phyloP scores from a whole-genome alignment of 2,329 filamentous ascomycete species.

The Exophiala oligosperma region DNA sequence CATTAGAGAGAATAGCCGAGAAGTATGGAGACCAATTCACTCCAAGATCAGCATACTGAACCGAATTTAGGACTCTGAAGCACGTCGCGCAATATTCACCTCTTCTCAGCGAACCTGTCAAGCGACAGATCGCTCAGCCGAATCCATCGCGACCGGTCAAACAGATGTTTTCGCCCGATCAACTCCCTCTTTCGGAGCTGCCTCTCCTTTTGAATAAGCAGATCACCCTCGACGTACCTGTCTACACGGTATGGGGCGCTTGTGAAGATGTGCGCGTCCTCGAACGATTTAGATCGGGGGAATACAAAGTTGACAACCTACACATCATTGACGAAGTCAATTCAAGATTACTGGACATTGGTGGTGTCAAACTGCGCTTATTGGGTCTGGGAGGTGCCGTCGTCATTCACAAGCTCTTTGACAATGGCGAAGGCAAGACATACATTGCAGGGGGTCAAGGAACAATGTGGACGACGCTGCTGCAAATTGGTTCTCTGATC shows the following conservation, averaged over 20 bases:
- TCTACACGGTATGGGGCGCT: slow-evolving; percentile 98
- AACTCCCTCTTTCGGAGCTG: slow-evolving; percentile 90
- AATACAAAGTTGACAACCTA: slow-evolving; percentile 96
- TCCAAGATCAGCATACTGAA: slow-evolving; percentile 12
- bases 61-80: slow-evolving; percentile 74
- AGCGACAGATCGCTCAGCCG: slow-evolving; percentile 65
- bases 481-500: slow-evolving; percentile 97
- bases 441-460: slow-evolving; percentile 98
- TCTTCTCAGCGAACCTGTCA: slow-evolving; percentile 75
- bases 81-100: slow-evolving; percentile 99
- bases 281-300: slow-evolving; percentile 94
- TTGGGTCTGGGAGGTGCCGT: slow-evolving; percentile 93
- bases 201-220: slow-evolving; percentile 84
- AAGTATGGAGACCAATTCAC: slow-evolving; percentile 66
- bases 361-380: slow-evolving; percentile 91
- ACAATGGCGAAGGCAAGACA: slow-evolving; percentile 95
- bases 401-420: slow-evolving; percentile 99
- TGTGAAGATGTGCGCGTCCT: slow-evolving; percentile 97
- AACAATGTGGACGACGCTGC: slow-evolving; percentile 98
- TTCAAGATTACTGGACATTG: slow-evolving; percentile 90
- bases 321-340: slow-evolving; percentile 98
- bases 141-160: slow-evolving; percentile 71
- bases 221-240: slow-evolving; percentile 89
- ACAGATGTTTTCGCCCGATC: slow-evolving; percentile 74
- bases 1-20: slow-evolving; percentile 93